A percentile compares a stretch with the other conserved stretches of the same genome.
phyloP scores from a whole-genome alignment of 1,139 yeast genomes.

The Geotrichum klebahnii region DNA sequence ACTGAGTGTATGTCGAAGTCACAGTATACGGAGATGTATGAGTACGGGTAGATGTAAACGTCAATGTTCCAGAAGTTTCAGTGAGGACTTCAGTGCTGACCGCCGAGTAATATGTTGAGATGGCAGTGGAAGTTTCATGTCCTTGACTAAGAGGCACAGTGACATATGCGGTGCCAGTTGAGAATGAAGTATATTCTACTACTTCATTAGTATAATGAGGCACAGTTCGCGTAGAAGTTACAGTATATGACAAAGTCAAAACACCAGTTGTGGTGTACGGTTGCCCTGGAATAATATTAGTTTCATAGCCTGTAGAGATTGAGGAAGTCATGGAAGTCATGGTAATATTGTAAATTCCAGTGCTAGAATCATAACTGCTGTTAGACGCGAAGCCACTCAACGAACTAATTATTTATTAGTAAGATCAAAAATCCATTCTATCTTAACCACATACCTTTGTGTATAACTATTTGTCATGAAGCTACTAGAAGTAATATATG shows the following conservation, averaged over 20 bases:
- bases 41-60: background rate
- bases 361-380: too few relatives aligned
- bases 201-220: background rate
- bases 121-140: background rate
- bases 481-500: too few relatives aligned
- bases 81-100: background rate
- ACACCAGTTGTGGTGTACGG: background rate
- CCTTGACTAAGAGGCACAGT: background rate
- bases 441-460: too few relatives aligned
- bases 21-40: background rate
- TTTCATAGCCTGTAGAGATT: background rate
- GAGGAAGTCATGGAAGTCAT: background rate
- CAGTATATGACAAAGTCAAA: background rate
- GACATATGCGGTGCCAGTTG: background rate
- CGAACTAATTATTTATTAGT: too few relatives aligned
- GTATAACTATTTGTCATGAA: too few relatives aligned
- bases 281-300: background rate
- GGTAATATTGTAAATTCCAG: background rate
- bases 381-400: too few relatives aligned
- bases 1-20: slow-evolving; percentile 2
- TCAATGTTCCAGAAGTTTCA: background rate
- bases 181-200: background rate
- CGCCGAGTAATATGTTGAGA: background rate
- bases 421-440: too few relatives aligned
- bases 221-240: background rate